Percentiles rank a stretch among this genome's conserved stretches.
Evolutionary conservation across 2,329 filamentous ascomycete genomes (phyloP).

Genomic region (Ophiostoma ulmi): DNA sequence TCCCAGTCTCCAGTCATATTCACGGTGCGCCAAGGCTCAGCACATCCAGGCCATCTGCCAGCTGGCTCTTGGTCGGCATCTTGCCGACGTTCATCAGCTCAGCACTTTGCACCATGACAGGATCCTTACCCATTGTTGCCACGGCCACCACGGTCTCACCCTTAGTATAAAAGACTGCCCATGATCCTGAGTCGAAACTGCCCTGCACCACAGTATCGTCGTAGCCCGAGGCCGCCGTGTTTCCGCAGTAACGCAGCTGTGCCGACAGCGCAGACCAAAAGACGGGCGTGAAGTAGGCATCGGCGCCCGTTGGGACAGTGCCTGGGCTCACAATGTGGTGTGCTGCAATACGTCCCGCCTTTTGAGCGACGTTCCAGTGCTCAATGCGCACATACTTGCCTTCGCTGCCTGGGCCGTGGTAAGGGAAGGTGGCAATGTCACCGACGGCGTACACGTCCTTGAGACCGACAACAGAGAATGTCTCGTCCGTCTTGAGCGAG

Average conservation of each 20-base stretch:
- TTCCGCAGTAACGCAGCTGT: constrained; percentile 90
- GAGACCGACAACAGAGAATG: constrained; percentile 69
- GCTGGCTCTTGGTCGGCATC: constrained; percentile 76
- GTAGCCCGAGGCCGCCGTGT: constrained; percentile 64
- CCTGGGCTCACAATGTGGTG: constrained; percentile 65
- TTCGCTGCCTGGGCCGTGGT: constrained; percentile 79
- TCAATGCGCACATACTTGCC: constrained; percentile 77
- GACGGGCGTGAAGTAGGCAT: constrained; percentile 70
- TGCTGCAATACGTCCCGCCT: constrained; percentile 76
- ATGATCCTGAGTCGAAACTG: constrained; percentile 69
- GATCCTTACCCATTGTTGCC: constrained; percentile 85
- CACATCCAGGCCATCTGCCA: constrained; percentile 58
- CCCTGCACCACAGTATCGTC: constrained; percentile 82
- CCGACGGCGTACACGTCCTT: constrained; percentile 87
- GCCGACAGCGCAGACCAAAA: constrained; percentile 94
- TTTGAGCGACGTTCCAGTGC: constrained; percentile 98
- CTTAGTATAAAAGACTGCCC: constrained; percentile 82
- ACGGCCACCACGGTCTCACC: constrained; percentile 85
- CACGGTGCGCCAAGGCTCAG: constrained; percentile 39
- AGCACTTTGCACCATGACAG: constrained; percentile 73
- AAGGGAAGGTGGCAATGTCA: constrained; percentile 92
- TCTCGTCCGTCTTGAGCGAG: constrained; percentile 75
- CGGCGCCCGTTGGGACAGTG: constrained; percentile 53
- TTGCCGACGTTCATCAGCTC: constrained; percentile 77
- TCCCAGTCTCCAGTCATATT: not conserved